Conservation (phyloP, 2,329 filamentous ascomycete species). For the Colletotrichum sp. region DNA sequence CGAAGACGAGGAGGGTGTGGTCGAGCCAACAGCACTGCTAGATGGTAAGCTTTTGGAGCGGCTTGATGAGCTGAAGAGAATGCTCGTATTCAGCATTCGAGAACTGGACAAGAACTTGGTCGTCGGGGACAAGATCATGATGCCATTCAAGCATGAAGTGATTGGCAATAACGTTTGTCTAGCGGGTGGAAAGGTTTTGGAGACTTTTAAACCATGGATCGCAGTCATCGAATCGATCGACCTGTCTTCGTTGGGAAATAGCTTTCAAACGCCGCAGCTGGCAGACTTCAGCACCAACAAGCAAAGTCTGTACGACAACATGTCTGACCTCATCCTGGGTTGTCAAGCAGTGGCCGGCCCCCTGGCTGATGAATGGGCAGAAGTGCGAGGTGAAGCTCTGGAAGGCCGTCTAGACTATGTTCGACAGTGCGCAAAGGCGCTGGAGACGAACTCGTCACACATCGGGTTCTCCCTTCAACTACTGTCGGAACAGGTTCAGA, state of each 20-base stretch:
- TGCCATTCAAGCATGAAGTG: constrained; percentile 76
- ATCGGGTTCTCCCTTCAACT: constrained; percentile 88
- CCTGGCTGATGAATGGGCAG: constrained; percentile 93
- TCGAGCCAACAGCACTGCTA: constrained; percentile 75
- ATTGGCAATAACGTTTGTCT: constrained; percentile 84
- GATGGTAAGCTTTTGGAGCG: constrained; percentile 81
- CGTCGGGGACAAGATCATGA: constrained; percentile 81
- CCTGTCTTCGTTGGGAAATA: constrained; percentile 77
- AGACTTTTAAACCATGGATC: constrained; percentile 90
- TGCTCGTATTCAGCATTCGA: constrained; percentile 84
- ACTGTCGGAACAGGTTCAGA: constrained; percentile 80
- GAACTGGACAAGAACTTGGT: constrained; percentile 85
- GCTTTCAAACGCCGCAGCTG: constrained; percentile 83
- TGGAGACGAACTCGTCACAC: constrained; percentile 87
- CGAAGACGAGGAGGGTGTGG: constrained; percentile 77
- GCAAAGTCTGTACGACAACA: constrained; percentile 90
- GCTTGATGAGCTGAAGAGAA: constrained; percentile 83
- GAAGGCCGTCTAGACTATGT: constrained; percentile 87
- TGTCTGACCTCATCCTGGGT: constrained; percentile 85
- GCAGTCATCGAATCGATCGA: constrained; percentile 92
- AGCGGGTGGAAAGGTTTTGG: constrained; percentile 79
- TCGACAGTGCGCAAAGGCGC: constrained; percentile 74
- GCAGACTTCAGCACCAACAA: constrained; percentile 90
- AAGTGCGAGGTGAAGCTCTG: constrained; percentile 86
- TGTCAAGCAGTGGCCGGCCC: constrained; percentile 94